These are phyloP conservation scores for Candida namnaoensis DNA, from an alignment of 805 yeast genomes.

Conservation along the genomic window DNA sequence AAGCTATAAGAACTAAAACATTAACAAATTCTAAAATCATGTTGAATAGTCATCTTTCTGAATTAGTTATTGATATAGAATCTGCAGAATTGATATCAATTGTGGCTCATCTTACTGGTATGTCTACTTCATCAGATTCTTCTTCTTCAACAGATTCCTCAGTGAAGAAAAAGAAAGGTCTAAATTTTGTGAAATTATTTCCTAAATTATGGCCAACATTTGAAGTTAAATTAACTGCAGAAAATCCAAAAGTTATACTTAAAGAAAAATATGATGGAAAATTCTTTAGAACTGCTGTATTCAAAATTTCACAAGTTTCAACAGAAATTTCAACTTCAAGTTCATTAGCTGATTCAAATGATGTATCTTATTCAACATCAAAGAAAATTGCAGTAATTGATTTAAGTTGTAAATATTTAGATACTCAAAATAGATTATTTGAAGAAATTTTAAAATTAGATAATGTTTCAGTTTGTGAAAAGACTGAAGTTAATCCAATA, in stretches of 20 bases:
- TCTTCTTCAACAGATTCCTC: too few species aligned
- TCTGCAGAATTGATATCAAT: constrained; percentile 18
- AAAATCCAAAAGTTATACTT: constrained; percentile 27
- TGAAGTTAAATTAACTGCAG: constrained; percentile 26
- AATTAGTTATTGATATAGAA: constrained; percentile 35
- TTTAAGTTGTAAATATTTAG: constrained; percentile 7
- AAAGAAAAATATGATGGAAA: constrained; percentile 21
- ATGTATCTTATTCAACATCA: constrained; percentile 8
- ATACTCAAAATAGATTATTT: constrained; percentile 7
- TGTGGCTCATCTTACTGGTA: too few species aligned
- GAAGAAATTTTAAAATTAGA: constrained; percentile 5
- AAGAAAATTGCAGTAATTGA: constrained; percentile 9
- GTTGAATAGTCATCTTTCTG: constrained; percentile 30
- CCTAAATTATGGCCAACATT: constrained; percentile 23
- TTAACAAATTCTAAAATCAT: constrained; percentile 23
- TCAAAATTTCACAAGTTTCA: constrained; percentile 14
- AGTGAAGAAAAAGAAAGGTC: background rate
- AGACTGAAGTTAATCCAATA: constrained; percentile 8
- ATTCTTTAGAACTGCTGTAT: constrained; percentile 20
- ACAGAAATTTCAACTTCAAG: constrained; percentile 1
- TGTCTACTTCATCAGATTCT: too few species aligned
- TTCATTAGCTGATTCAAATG: constrained; percentile 17
- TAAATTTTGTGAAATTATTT: constrained; percentile 2
- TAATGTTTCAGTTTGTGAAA: constrained; percentile 8
- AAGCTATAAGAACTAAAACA: constrained; percentile 12